Evolutionary conservation across 208 protist species (phyloP).

Genomic region (Entamoeba histolytica): DNA sequence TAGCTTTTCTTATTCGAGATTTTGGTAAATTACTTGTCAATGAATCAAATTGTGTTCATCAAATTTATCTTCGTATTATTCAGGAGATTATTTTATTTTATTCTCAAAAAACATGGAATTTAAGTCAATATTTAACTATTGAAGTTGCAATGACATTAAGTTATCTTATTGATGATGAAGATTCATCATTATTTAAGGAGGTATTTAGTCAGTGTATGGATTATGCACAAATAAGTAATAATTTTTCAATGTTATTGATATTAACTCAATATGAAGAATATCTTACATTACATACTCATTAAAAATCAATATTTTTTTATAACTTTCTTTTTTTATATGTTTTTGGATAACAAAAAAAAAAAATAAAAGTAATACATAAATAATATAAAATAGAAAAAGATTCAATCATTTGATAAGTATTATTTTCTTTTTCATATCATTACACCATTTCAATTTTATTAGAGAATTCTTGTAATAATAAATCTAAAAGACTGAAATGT

Average conservation of each 20-base stretch:
- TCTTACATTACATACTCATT: background rate
- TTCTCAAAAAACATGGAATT: background rate
- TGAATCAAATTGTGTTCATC: background rate
- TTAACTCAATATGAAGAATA: background rate
- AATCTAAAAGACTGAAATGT: too few species aligned
- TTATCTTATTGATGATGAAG: background rate
- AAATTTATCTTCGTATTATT: background rate
- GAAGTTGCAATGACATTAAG: background rate
- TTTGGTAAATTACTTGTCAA: background rate
- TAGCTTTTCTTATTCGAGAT: background rate
- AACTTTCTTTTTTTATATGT: too few species aligned
- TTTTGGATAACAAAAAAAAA: too few species aligned
- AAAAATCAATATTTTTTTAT: too few species aligned
- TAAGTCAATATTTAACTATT: background rate
- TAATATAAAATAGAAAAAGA: too few species aligned
- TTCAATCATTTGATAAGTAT: too few species aligned
- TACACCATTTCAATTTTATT: too few species aligned
- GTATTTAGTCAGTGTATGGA: background rate
- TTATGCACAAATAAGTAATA: background rate
- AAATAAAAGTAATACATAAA: too few species aligned
- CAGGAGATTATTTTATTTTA: background rate
- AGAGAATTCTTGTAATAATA: too few species aligned
- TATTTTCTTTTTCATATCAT: too few species aligned
- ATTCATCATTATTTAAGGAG: background rate
- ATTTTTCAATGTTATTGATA: background rate